Evolutionary conservation across 2,329 filamentous ascomycete genomes (phyloP).

Genomic region (Claviceps quebecensis): DNA sequence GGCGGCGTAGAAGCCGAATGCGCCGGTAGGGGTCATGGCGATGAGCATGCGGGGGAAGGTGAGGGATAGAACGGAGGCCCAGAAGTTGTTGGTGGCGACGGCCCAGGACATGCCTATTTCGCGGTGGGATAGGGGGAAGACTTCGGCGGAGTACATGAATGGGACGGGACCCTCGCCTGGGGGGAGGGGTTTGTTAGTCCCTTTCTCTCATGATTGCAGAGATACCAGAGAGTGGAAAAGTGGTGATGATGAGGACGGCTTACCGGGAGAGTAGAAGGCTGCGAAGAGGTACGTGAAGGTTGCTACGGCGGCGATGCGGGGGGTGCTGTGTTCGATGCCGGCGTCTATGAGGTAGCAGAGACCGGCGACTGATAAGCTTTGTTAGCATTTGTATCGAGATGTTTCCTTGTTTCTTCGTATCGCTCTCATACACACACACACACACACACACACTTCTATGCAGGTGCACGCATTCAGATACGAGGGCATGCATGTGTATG

Average conservation of each 20-base stretch:
- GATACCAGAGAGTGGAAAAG: not conserved
- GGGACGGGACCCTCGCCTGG: conserved; percentile 22
- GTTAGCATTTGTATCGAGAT: not conserved
- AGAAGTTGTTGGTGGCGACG: conserved; percentile 22
- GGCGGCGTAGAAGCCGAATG: conserved; percentile 30
- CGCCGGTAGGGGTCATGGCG: conserved; percentile 19
- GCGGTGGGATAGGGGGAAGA: conserved; percentile 23
- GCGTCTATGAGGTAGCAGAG: conserved; percentile 15
- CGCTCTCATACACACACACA: not conserved
- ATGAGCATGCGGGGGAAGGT: conserved; percentile 20
- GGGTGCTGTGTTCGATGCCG: conserved; percentile 7
- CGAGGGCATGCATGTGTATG: not conserved
- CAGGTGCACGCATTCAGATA: not conserved
- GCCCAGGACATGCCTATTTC: conserved; percentile 26
- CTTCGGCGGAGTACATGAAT: conserved; percentile 25
- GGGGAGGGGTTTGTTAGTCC: too few relatives aligned
- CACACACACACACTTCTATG: not conserved
- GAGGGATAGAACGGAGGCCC: conserved; percentile 9
- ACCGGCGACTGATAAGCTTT: conserved; percentile 11
- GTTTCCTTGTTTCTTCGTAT: not conserved
- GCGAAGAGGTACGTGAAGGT: conserved; percentile 24
- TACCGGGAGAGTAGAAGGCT: conserved; percentile 19
- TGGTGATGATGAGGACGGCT: not conserved
- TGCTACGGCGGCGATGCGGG: conserved; percentile 17
- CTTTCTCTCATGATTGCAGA: not conserved